A percentile compares a stretch with the other conserved stretches of the same genome.
phyloP scores from a whole-genome alignment of 2,329 filamentous ascomycete species.

The Cyphellophora attinorum region DNA sequence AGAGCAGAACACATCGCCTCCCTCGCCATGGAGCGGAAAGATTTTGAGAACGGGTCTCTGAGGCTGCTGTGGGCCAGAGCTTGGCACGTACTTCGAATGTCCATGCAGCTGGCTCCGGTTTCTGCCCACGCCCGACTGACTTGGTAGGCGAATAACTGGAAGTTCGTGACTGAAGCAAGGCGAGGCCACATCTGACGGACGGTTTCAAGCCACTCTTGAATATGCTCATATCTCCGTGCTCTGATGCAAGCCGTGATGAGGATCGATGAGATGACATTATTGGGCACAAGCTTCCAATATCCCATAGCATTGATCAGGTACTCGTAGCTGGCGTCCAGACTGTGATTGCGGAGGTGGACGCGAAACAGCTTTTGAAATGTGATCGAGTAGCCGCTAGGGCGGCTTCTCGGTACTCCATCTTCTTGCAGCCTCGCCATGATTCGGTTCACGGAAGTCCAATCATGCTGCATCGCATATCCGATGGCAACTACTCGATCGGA shows the following conservation, averaged over 20 bases:
- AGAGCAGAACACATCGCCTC: no score
- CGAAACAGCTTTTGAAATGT: conserved; percentile 11
- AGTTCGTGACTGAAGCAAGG: conserved; percentile 5
- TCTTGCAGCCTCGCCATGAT: conserved; percentile 29
- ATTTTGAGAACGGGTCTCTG: conserved; percentile 13
- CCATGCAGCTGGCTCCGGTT: conserved; percentile 11
- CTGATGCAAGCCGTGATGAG: conserved; percentile 10
- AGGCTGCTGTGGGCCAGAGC: conserved; percentile 8
- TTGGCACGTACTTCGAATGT: conserved; percentile 10
- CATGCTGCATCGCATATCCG: background rate
- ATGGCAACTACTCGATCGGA: background rate
- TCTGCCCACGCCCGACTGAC: conserved; percentile 8
- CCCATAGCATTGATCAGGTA: conserved; percentile 12
- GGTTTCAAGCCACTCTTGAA: conserved; percentile 10
- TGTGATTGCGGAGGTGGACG: conserved; percentile 4
- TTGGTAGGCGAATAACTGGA: conserved; percentile 3
- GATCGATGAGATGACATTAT: conserved; percentile 7
- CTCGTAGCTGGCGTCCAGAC: conserved; percentile 6
- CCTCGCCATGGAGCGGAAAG: no score
- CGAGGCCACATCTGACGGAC: conserved; percentile 9
- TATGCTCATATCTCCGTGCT: conserved; percentile 10
- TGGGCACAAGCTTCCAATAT: conserved; percentile 11
- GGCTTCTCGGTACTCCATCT: conserved; percentile 21
- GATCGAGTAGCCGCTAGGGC: conserved; percentile 6
- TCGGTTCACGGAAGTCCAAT: conserved; percentile 8